Evolutionary conservation across 371 early-diverging fungal species (phyloP).

Genomic region (Mortierella sp.): DNA sequence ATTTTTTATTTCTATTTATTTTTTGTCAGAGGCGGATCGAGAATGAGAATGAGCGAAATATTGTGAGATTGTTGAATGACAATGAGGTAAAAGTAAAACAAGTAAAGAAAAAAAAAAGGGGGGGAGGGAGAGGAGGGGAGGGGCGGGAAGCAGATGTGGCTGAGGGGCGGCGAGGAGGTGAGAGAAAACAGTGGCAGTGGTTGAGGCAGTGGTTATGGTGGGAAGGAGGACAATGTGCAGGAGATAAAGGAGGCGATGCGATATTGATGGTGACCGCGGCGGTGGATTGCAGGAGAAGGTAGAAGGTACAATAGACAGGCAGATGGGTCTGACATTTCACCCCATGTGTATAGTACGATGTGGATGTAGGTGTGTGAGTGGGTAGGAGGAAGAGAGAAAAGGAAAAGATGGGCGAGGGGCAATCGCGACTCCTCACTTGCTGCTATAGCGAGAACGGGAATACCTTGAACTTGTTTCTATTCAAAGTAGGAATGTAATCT

Average conservation of each 20-base stretch:
- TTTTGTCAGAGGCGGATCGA: background rate
- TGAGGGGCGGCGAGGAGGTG: background rate
- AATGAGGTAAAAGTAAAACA: conserved; percentile 6
- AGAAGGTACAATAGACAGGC: background rate
- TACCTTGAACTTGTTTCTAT: background rate
- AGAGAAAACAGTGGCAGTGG: background rate
- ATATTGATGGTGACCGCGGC: background rate
- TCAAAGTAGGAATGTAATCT: conserved; percentile 1
- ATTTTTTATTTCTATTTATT: background rate
- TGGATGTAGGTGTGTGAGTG: background rate
- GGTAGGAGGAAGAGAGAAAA: background rate
- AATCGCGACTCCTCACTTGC: conserved; percentile 1
- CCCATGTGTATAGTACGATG: background rate
- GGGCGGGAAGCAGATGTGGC: background rate
- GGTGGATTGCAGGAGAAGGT: conserved; percentile 2
- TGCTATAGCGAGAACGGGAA: conserved; percentile 20
- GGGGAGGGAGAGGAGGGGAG: background rate
- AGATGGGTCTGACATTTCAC: background rate
- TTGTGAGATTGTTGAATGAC: conserved; percentile 1
- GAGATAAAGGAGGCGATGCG: background rate
- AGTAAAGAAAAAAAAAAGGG: conserved; percentile 1
- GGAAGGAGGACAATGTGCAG: conserved; percentile 10
- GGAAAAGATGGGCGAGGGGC: background rate
- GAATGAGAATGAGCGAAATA: conserved; percentile 1
- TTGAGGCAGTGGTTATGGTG: conserved; percentile 3